Base-by-base conservation (phyloP, 2,329 filamentous ascomycete species). In the Beauveria rudraprayagi region DNA sequence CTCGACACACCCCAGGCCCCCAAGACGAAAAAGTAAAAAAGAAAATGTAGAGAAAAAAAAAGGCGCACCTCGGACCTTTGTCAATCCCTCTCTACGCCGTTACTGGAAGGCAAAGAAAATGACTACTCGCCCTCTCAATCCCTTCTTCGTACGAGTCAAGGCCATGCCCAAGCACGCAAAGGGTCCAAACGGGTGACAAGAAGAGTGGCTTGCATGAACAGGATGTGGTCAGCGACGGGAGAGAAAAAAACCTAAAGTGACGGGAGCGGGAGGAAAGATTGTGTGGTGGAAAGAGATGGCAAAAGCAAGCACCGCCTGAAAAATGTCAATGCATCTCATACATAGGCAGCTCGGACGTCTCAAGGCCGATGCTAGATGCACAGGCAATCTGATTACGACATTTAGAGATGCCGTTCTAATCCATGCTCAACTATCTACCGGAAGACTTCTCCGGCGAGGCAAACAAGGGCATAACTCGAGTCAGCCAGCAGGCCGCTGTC, bases 281-380 rank as follows among this genome's bases (percentile, higher is more conserved):
- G 41, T 41, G 48, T 41, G 51, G 57, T 58, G 56, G 46, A 41
- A 58, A 58, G 46, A 58, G 44, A 58, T 28, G 46, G 16, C 55
- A 58, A 58, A 58, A 58, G 56, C 44, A 58, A 58, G 19, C 14
- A 50, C 7, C 28, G 34, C 5, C 54, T 7, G 24, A 30, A 24
- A 40, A 41, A 41, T 10, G 56, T 50, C 46, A 50, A 50, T 58
- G 56, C 56, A 43, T 37, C 56, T 17, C 30, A 41, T n/a, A 22
- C 44, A 48, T 11, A n/a, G 41, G 16, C 43, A 11, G 37, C 41
- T 37, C 34, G 11, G 14, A 37, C 34, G 34, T 16, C 34, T 37
- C 26, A 22, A 17, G 30, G 16, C 26, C 16, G 40, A 44, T 43
- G 30, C 22, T 16, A 41, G 56, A 58, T 50, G 17, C 28, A 28